phyloP scores from a whole-genome alignment of 179 eudicot species.

The Beta lomatogona region DNA sequence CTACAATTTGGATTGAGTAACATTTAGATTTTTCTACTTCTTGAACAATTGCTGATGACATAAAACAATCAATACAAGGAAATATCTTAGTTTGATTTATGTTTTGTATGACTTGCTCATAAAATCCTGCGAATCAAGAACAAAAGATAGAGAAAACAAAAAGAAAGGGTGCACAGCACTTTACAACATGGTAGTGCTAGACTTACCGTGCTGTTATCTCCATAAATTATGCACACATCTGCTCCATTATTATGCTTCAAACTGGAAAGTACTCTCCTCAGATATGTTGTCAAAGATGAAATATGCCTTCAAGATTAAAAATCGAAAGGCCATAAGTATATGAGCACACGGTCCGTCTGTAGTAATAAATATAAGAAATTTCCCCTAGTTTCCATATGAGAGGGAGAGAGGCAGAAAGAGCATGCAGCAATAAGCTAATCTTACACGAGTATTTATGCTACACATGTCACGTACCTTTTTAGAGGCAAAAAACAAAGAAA shows the following conservation, averaged over 20 bases:
- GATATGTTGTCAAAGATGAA: constrained; percentile 64
- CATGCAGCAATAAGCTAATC: neutral
- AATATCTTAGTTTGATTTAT: neutral
- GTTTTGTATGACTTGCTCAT: neutral
- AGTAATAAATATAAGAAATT: neutral
- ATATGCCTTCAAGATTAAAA: constrained; percentile 61
- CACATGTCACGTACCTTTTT: neutral
- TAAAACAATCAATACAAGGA: neutral
- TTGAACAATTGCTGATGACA: neutral
- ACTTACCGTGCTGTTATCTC: constrained; percentile 58
- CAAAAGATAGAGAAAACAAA: neutral
- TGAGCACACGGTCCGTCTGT: neutral
- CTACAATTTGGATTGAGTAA: neutral
- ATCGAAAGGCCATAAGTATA: constrained; percentile 11
- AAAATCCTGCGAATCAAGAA: neutral
- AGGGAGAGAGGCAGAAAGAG: neutral
- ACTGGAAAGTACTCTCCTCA: constrained; percentile 55
- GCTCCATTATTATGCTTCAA: constrained; percentile 77
- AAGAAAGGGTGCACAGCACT: neutral
- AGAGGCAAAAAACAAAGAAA: no score
- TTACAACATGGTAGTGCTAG: neutral
- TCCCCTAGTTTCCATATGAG: neutral
- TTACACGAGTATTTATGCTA: neutral
- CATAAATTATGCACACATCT: constrained; percentile 66
- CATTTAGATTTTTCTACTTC: neutral